Percentiles rank a stretch among this genome's conserved stretches.
Conservation (phyloP, 2,329 filamentous ascomycete genomes). For the Westerdykella aurantiaca region DNA sequence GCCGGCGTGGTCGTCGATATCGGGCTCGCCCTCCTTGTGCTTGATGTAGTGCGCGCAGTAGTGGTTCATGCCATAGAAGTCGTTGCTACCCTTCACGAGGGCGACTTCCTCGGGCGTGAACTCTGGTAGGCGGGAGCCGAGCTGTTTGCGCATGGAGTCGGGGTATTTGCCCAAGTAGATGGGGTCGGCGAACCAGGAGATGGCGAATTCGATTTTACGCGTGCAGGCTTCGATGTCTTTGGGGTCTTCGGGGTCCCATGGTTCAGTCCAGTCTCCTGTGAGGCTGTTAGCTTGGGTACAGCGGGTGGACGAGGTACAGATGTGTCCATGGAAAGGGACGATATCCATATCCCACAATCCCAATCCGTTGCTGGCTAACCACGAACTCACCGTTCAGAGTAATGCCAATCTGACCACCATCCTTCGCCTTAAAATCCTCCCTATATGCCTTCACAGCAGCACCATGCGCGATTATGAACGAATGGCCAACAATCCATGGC, state of each 20-base stretch:
- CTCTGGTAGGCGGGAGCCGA: conserved; percentile 68
- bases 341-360: no score
- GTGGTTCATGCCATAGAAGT: conserved; percentile 94
- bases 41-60: conserved; percentile 86
- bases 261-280: conserved; percentile 68
- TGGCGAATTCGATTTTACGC: conserved; percentile 81
- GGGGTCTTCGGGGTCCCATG: conserved; percentile 73
- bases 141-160: conserved; percentile 73
- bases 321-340: not conserved
- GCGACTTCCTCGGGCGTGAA: conserved; percentile 68
- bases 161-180: conserved; percentile 83
- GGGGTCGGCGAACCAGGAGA: conserved; percentile 83
- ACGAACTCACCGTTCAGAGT: conserved; percentile 65
- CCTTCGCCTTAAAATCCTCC: conserved; percentile 68
- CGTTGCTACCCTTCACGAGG: conserved; percentile 78
- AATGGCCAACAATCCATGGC: conserved; percentile 79
- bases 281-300: not conserved
- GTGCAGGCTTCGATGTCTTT: conserved; percentile 68
- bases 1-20: conserved; percentile 63
- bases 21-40: conserved; percentile 58
- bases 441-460: conserved; percentile 76
- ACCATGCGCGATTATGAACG: conserved; percentile 71
- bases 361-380: no score
- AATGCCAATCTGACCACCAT: conserved; percentile 76
- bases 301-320: not conserved